These are phyloP conservation scores for Podospora fimiseda DNA, from an alignment of 495 filamentous ascomycete genomes.

Conservation along the genomic window DNA sequence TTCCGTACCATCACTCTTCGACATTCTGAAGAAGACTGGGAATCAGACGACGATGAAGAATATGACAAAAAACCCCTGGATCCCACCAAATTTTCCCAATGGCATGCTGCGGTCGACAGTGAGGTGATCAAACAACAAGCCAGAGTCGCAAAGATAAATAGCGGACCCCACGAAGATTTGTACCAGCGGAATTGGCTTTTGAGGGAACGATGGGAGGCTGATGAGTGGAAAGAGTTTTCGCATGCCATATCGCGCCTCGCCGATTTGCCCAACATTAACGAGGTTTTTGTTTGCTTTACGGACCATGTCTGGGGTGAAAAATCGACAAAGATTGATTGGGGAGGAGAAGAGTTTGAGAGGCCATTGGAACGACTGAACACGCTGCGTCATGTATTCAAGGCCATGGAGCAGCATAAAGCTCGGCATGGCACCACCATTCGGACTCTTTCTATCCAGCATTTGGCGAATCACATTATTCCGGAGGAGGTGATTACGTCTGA, in stretches of 20 bases:
- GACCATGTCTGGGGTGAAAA: neutral
- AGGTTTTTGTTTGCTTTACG: conserved; percentile 4
- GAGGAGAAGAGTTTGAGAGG: neutral
- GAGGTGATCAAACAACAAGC: neutral
- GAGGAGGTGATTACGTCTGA: conserved; percentile 1
- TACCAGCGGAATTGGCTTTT: neutral
- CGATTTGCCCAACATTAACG: conserved; percentile 4
- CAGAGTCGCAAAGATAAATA: conserved; percentile 1
- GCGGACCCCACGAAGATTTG: neutral
- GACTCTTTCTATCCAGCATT: conserved; percentile 1
- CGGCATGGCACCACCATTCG: conserved; percentile 2
- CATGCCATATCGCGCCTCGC: neutral
- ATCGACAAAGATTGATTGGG: too few relatives aligned
- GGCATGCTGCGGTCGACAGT: neutral
- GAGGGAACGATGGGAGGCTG: too few relatives aligned
- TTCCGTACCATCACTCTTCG: conserved; percentile 6
- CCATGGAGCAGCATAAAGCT: neutral
- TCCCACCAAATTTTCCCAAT: too few relatives aligned
- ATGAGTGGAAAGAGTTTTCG: neutral
- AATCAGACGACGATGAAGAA: neutral
- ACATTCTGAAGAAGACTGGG: too few relatives aligned
- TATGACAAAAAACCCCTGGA: too few relatives aligned
- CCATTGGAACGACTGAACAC: neutral
- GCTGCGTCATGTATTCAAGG: conserved; percentile 1
- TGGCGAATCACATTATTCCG: conserved; percentile 5